Evolutionary conservation across 805 yeast species (phyloP), one percentile per base, ranked within the genome.

Genomic region (Wickerhamiella siamensis): DNA sequence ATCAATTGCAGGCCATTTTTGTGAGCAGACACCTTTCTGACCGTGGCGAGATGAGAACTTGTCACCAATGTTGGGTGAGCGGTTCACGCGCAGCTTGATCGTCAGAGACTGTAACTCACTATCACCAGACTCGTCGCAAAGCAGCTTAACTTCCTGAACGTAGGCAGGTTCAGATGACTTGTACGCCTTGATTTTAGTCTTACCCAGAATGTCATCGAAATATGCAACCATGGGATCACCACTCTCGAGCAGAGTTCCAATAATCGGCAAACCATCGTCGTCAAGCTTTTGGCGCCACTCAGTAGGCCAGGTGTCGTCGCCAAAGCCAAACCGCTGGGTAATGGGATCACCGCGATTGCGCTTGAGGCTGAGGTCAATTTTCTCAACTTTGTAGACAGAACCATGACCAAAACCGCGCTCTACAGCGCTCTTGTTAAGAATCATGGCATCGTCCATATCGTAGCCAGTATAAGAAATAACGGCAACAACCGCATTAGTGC

Each of bases 371-470:
- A 91, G 69, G 53, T 91, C 96, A 40, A 91, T 72, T 64, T 83
- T 84, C 61, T 91, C 98, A 24, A 82, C 91, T 64, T 91, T 91
- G 65, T 83, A 86, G 50, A 91, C 93, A 6, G 94, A 83, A 65
- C 98, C 98, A 55, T 91, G 88, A 16, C 94, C 97, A 51, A 91
- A 91, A 1, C 98, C 98, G 62, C 98, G 75, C 65, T 91, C 98
- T 55, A 87, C 94, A 0, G 97, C 96, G 39, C 94, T 82, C 63
- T 91, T 91, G 64, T 91, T 91, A 52, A 91, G 75, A 56, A 91
- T 91, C 97, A 91, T 88, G 59, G 98, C 98, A 64, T 91, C 98
- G 67, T 91, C 98, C 97, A 91, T 91, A 82, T 91, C 98, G 59
- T 91, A 91, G 53, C 98, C 98, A 1, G 98, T 91, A 62, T 91